Base-by-base conservation (phyloP, 805 yeast species). In the Ascoidea asiatica region DNA sequence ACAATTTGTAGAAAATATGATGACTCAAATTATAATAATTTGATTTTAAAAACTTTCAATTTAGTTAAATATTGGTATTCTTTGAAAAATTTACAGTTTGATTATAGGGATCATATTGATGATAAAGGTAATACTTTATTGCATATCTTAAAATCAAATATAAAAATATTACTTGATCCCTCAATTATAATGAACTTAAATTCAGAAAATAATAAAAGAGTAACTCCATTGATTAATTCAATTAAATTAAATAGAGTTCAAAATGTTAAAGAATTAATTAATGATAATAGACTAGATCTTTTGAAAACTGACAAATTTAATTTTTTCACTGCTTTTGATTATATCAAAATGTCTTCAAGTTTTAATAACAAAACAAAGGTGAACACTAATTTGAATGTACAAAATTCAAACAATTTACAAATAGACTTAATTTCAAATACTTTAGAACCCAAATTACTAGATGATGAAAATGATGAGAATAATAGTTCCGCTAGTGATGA, bases 1-100 rank as follows among this genome's bases (percentile, higher is more conserved):
- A 72, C 86, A 2, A 61, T 85, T 2, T 77, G 86, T 50, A 63
- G 95, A 44, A 77, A 88, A 50, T 89, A 89, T 59, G 96, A 88
- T 57, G 88, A 83, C 50, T 63, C 73, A 0, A 60, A 76, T 33
- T 89, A 88, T 57, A 56, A 65, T 2, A 54, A 55, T 3, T 55
- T 85, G 52, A 61, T 85, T 4, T 42, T 51, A 17, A 59, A 55
- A 11, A 75, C 77, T 0, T 68, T 81, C 44, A 49, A 55, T 1
- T 61, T 68, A 15, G 76, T 73, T 0, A 49, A 54, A 2, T 50
- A 56, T 20, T 74, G 79, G 72, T 72, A 72, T 45, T 21, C 39
- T 5, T 45, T 42, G 0, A 57, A 61, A 23, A 45, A 51, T 2
- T 53, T 55, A 4, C 40, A 44, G 1, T 65, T 78, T 42, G 65